Percentiles rank a stretch among this genome's conserved stretches.
Evolutionary conservation across 257 asterid genomes (phyloP).

Genomic region (Rhazya stricta): DNA sequence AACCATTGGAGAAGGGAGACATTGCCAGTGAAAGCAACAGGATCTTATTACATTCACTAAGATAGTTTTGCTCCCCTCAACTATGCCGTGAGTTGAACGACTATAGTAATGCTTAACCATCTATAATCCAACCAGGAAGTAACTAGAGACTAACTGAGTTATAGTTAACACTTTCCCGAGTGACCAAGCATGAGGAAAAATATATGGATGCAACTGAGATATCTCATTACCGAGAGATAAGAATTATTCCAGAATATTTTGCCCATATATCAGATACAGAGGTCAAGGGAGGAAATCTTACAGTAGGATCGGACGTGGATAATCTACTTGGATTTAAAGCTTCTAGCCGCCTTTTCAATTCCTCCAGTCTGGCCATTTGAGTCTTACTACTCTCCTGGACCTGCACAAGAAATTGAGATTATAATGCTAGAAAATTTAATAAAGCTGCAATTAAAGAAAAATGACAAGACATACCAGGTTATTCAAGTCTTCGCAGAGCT

Average conservation of each 20-base stretch:
- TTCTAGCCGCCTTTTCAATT: slow-evolving; percentile 82
- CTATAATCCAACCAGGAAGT: background rate
- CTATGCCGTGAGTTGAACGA: background rate
- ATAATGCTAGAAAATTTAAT: background rate
- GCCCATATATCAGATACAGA: slow-evolving; percentile 2
- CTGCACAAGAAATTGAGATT: slow-evolving; percentile 31
- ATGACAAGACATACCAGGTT: slow-evolving; percentile 42
- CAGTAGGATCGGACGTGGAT: slow-evolving; percentile 38
- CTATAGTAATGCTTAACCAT: background rate
- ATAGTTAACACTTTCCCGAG: background rate
- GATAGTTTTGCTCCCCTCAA: background rate
- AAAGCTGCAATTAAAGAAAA: slow-evolving; percentile 2
- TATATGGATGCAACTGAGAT: background rate
- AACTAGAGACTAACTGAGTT: background rate
- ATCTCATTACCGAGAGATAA: background rate
- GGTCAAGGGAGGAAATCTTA: slow-evolving; percentile 30
- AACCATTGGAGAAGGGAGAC: background rate
- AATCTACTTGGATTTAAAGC: slow-evolving; percentile 81
- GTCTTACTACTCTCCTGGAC: slow-evolving; percentile 75
- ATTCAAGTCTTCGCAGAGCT: slow-evolving; percentile 69
- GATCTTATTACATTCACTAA: background rate
- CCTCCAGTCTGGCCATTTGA: slow-evolving; percentile 82
- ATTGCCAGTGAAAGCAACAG: background rate
- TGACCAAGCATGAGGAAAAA: background rate
- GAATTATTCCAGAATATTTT: background rate